phyloP scores from a whole-genome alignment of 2,329 filamentous ascomycete species.

The Epichloe sibirici region DNA sequence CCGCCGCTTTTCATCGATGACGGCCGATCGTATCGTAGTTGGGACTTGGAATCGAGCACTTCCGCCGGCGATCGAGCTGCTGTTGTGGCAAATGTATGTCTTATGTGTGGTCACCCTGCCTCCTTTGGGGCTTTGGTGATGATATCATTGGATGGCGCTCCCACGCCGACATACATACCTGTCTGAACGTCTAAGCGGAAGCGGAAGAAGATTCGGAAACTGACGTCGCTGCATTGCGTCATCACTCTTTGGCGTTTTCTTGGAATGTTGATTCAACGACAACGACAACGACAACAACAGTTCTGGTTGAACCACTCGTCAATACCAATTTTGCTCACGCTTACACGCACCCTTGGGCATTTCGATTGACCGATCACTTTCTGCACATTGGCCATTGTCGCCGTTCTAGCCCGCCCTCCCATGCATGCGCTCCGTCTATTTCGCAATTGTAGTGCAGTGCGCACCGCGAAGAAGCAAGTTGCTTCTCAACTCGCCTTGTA shows the following conservation, averaged over 20 bases:
- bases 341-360: not conserved
- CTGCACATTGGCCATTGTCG: not conserved
- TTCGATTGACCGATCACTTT: not conserved
- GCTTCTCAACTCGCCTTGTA: not conserved
- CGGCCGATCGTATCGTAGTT: not conserved
- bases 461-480: not conserved
- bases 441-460: not conserved
- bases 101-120: too few species aligned
- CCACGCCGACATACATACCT: not conserved
- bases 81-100: too few species aligned
- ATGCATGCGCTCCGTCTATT: not conserved
- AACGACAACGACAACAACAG: not conserved
- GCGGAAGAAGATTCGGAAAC: not conserved
- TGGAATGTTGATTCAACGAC: not conserved
- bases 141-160: slow-evolving; percentile 1
- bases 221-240: not conserved
- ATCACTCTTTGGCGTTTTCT: not conserved
- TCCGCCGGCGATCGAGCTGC: too few species aligned
- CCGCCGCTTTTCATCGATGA: not conserved
- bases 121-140: not conserved
- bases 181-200: not conserved
- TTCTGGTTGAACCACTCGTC: not conserved
- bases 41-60: not conserved
- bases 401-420: not conserved
- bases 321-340: not conserved